phyloP scores from a whole-genome alignment of 139 green algal genomes.

The Tetradesmus lagerheimii region DNA sequence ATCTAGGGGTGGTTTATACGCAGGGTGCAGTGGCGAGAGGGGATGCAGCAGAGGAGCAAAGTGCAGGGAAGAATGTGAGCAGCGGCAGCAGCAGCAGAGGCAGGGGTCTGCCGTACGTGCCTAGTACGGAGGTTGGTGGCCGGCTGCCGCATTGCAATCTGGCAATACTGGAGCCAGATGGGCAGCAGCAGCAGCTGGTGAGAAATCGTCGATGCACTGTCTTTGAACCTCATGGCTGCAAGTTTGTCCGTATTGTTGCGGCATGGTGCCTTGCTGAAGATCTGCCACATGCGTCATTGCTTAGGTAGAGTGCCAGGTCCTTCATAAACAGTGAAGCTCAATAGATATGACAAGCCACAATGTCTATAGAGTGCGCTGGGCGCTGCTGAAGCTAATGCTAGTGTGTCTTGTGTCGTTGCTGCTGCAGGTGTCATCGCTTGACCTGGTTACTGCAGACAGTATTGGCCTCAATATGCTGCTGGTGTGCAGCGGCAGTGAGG shows the following conservation, averaged over 20 bases:
- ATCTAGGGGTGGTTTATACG: constrained; percentile 90
- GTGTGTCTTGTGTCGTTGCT: background rate
- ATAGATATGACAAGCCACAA: too few relatives aligned
- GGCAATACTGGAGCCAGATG: background rate
- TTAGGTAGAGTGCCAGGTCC: too few relatives aligned
- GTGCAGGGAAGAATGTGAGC: background rate
- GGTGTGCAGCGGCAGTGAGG: constrained; percentile 6
- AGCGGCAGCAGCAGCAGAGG: constrained; percentile 15
- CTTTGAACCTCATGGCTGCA: too few relatives aligned
- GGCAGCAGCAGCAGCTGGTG: background rate
- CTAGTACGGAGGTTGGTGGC: constrained; percentile 60
- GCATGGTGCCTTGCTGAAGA: too few relatives aligned
- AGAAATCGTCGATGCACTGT: background rate
- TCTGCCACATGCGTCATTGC: too few relatives aligned
- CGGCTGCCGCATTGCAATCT: constrained; percentile 79
- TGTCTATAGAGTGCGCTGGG: too few relatives aligned
- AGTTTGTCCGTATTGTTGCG: too few relatives aligned
- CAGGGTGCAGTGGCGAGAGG: background rate
- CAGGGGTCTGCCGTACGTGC: constrained; percentile 59
- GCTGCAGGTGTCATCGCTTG: constrained; percentile 39
- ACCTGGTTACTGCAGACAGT: background rate
- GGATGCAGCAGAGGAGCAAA: background rate
- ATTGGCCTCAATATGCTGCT: constrained; percentile 10
- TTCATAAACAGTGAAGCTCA: too few relatives aligned
- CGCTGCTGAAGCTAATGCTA: background rate